Conservation (phyloP, 345 rosid species). For the Gossypium mustelinum region DNA sequence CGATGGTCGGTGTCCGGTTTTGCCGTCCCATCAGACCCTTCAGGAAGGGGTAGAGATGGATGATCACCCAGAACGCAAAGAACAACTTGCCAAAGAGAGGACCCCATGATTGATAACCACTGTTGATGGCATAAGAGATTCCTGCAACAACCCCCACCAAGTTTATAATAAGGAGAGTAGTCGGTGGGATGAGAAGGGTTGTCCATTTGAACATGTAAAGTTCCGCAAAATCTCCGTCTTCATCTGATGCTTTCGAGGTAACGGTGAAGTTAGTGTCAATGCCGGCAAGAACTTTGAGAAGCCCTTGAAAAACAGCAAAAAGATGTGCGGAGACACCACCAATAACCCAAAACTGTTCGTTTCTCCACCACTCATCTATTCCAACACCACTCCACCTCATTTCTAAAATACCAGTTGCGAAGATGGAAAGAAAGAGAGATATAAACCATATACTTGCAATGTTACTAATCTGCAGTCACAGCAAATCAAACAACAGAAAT, state of each 20-base stretch:
- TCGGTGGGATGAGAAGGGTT: conserved; percentile 83
- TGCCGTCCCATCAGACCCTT: conserved; percentile 95
- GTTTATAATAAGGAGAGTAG: conserved; percentile 78
- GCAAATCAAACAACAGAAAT: conserved; percentile 8
- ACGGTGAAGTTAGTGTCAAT: conserved; percentile 92
- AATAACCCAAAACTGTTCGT: conserved; percentile 93
- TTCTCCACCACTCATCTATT: conserved; percentile 97
- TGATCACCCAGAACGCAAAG: conserved; percentile 92
- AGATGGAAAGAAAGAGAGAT: conserved; percentile 87
- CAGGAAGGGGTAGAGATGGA: conserved; percentile 90
- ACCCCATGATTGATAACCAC: conserved; percentile 92
- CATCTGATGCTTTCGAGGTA: conserved; percentile 86
- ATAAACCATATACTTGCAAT: conserved; percentile 86
- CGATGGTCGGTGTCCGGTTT: conserved; percentile 86
- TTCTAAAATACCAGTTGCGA: conserved; percentile 85
- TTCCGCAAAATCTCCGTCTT: conserved; percentile 73
- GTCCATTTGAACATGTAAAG: conserved; percentile 95
- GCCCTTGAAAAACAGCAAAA: conserved; percentile 85
- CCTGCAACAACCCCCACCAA: conserved; percentile 89
- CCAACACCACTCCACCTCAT: conserved; percentile 99
- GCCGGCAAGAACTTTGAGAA: conserved; percentile 89
- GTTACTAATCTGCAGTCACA: conserved; percentile 73
- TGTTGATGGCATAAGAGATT: conserved; percentile 78
- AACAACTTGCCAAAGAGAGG: conserved; percentile 85
- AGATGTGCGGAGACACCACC: conserved; percentile 92